Base-by-base conservation (phyloP, 2,329 filamentous ascomycete genomes). In the Penicillium psychrosexuale region DNA sequence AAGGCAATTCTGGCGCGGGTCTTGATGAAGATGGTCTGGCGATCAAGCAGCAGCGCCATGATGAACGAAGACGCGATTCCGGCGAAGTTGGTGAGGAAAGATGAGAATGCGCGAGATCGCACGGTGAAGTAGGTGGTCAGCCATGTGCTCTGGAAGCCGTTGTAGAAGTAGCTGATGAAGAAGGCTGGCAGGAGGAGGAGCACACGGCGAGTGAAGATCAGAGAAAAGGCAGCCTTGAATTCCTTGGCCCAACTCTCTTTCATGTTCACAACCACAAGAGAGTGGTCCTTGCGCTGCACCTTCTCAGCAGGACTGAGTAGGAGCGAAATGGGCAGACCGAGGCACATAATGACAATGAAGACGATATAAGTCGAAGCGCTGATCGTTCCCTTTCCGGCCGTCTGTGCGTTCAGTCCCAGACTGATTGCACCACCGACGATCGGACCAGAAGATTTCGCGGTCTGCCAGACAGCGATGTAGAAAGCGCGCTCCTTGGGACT, bases 161-260 rank as follows among this genome's bases (percentile, higher is more conserved):
- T 67, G 56, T 66, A 68, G 59, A 68, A 68, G 53, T 67, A 67
- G 42, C 66, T 68, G 59, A 67, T 67, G 58, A 68, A 68, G 55
- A 68, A 67, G 2, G 65, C 52, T 0, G 66, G 66, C 5, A 68
- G 53, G 1, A 68, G 59, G 2, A 65, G 53, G 11, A 65, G 53
- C 5, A 65, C 60, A 1, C 62, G 62, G 27, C 62, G 59, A 9
- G 59, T 65, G 27, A 50, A 48, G 40, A 65, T 52, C 43, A 65
- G 38, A 15, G 55, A 57, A 12, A 65, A 11, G 5, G 55, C 62
- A 15, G 62, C 61, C 43, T 61, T 61, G 56, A 65, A 63, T 17
- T 65, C 62, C 11, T 60, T 61, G 30, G 33, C 55, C 62, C 62
- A 65, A 5, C 54, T 53, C 17, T 42, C 48, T 36, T 65, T 53